These are phyloP conservation scores for Penicillium daleae DNA, from an alignment of 495 filamentous ascomycete genomes.

Conservation along the genomic window DNA sequence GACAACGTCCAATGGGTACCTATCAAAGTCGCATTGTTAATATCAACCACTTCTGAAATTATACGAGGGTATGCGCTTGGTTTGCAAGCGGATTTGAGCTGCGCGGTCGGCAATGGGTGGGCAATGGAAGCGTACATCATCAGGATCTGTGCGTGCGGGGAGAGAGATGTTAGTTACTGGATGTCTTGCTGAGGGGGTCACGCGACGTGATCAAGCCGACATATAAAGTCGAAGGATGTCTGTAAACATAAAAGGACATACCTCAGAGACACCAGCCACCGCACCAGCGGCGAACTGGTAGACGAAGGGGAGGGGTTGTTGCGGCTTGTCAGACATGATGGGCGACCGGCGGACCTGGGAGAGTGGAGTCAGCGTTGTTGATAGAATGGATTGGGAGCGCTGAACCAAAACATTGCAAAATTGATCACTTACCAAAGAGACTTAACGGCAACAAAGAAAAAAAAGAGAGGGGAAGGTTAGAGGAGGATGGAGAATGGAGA, in stretches of 20 bases:
- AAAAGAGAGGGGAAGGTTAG: slow-evolving; percentile 17
- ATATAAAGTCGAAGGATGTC: neutral
- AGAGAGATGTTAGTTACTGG: slow-evolving; percentile 29
- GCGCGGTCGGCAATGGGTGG: slow-evolving; percentile 6
- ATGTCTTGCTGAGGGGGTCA: neutral
- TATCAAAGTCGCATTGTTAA: slow-evolving; percentile 41
- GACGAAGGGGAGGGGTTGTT: slow-evolving; percentile 75
- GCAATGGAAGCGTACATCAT: slow-evolving; percentile 66
- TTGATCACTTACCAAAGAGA: slow-evolving; percentile 2
- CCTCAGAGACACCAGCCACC: slow-evolving; percentile 90
- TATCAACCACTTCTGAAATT: neutral
- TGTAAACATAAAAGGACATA: slow-evolving; percentile 40
- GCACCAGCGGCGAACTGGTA: slow-evolving; percentile 90
- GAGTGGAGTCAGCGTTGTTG: neutral
- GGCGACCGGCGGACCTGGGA: slow-evolving; percentile 20
- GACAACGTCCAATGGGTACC: slow-evolving; percentile 98
- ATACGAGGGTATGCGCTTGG: neutral
- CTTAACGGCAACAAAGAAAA: slow-evolving; percentile 2
- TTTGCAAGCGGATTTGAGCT: neutral
- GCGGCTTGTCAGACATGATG: slow-evolving; percentile 60
- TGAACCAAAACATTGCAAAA: neutral
- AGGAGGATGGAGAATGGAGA: slow-evolving; percentile 16
- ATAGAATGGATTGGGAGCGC: neutral
- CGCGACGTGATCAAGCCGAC: neutral
- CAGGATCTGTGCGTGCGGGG: slow-evolving; percentile 67